Base-by-base conservation (phyloP, 345 rosid genomes). In the Microthlaspi erraticum region DNA sequence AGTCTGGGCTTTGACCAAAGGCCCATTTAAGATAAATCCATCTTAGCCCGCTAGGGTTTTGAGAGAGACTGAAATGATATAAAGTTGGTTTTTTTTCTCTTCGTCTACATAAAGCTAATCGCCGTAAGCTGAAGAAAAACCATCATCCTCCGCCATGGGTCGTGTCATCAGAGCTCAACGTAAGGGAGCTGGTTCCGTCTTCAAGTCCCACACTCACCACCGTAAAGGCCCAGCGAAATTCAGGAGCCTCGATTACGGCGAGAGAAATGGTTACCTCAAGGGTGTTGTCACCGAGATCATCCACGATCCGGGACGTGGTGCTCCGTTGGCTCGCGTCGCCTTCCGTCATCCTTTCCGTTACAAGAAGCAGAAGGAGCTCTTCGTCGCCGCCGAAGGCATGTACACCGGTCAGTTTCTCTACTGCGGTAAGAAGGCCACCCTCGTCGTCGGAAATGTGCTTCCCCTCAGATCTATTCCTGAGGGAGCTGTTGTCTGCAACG, bases 161-260 rank as follows among this genome's bases (percentile, higher is more conserved):
- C 82, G 91, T 29, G 93, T 88, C 5, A 88, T 88, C 65, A 81
- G 93, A 56, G 91, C 87, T 17, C 91, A 86, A 63, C 81, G 89
- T 68, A 88, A 88, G 77, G 93, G 93, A 53, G 86, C 91, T 0
- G 93, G 91, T 2, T 86, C 90, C 26, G 91, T 88, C 66, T 88
- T 88, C 87, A 86, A 83, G 75, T 78, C 93, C 13, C 90, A 88
- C 77, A 86, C 88, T 31, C 90, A 88, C 79, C 90, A 86, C 81
- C 86, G 93, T 33, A 88, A 88, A 74, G 93, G 93, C 2, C 86
- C 93, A 0, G 89, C 91, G 5, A 79, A 87, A 8, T 88, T 88
- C 85, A 76, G 89, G 4, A 80, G 84, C 8, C 90, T 88, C 71
- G 93, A 88, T 29, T 88, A 80, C 67, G 89, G 91, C 2, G 91